Conservation (phyloP, 2,329 filamentous ascomycete species). For the Mariannaea sp. region DNA sequence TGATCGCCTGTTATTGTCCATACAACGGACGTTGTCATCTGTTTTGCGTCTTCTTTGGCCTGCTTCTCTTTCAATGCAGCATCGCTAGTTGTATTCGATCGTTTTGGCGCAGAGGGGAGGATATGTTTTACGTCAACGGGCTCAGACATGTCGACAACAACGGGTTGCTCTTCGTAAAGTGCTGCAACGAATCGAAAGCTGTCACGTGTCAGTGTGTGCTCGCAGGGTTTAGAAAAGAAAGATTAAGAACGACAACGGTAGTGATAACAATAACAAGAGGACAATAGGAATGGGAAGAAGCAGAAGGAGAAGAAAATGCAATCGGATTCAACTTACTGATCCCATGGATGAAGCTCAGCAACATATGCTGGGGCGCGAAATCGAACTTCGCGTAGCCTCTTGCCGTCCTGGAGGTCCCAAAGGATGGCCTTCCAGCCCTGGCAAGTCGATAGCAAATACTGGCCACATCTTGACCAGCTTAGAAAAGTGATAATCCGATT, state of each 20-base stretch:
- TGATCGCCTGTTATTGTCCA: constrained; percentile 87
- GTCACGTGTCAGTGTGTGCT: constrained; percentile 30
- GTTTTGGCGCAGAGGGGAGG: constrained; percentile 81
- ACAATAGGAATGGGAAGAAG: too few relatives aligned
- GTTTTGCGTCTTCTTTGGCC: constrained; percentile 88
- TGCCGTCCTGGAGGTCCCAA: constrained; percentile 80
- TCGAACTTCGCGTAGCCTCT: constrained; percentile 80
- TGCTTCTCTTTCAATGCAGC: constrained; percentile 78
- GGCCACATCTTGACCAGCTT: constrained; percentile 91
- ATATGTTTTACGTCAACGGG: constrained; percentile 73
- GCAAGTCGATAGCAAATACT: constrained; percentile 88
- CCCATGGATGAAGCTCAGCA: constrained; percentile 89
- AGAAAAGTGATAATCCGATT: constrained; percentile 92
- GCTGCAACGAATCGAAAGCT: constrained; percentile 87
- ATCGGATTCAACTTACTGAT: constrained; percentile 63
- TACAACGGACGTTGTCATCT: constrained; percentile 90
- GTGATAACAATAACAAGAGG: too few relatives aligned
- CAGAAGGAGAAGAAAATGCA: not conserved
- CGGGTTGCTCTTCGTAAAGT: constrained; percentile 89
- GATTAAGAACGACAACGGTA: too few relatives aligned
- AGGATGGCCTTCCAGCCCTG: constrained; percentile 97
- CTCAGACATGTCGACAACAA: constrained; percentile 80
- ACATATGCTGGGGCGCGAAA: constrained; percentile 95
- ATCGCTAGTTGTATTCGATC: constrained; percentile 71
- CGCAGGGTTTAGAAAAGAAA: too few relatives aligned